These are phyloP conservation scores for Aspergillus fructus DNA, from an alignment of 2,329 filamentous ascomycete species.

Conservation along the genomic window DNA sequence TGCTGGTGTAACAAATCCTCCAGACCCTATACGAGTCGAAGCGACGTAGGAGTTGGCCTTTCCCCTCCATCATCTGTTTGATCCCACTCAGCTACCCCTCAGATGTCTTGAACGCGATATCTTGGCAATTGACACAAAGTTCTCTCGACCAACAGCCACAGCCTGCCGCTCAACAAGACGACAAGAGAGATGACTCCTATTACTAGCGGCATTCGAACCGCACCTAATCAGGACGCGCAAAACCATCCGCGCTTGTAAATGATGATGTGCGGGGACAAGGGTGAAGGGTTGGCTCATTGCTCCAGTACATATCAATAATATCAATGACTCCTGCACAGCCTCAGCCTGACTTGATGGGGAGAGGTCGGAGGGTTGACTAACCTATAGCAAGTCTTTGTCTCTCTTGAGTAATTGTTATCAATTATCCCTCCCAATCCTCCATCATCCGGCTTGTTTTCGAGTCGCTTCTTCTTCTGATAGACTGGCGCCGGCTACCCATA, in stretches of 20 bases:
- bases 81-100: constrained; percentile 7
- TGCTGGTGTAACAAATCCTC: constrained; percentile 2
- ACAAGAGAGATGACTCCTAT: not conserved
- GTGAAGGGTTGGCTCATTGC: constrained; percentile 23
- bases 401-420: not conserved
- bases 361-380: constrained; percentile 13
- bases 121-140: constrained; percentile 11
- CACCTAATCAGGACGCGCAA: constrained; percentile 18
- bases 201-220: constrained; percentile 2
- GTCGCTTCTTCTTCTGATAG: not conserved
- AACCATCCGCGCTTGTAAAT: constrained; percentile 12
- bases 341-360: constrained; percentile 22
- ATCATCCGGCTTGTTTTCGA: constrained; percentile 18
- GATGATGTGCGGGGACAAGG: constrained; percentile 23
- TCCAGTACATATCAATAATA: not conserved
- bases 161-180: not conserved
- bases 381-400: not conserved
- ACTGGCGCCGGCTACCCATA: not conserved
- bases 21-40: constrained; percentile 1
- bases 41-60: not conserved
- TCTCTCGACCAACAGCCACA: constrained; percentile 8
- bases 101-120: constrained; percentile 8
- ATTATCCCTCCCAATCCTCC: not conserved
- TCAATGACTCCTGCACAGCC: constrained; percentile 29
- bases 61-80: not conserved